A percentile compares a stretch with the other conserved stretches of the same genome.
Conservation (phyloP, 805 yeast species). For the Candida ipomoeae region DNA sequence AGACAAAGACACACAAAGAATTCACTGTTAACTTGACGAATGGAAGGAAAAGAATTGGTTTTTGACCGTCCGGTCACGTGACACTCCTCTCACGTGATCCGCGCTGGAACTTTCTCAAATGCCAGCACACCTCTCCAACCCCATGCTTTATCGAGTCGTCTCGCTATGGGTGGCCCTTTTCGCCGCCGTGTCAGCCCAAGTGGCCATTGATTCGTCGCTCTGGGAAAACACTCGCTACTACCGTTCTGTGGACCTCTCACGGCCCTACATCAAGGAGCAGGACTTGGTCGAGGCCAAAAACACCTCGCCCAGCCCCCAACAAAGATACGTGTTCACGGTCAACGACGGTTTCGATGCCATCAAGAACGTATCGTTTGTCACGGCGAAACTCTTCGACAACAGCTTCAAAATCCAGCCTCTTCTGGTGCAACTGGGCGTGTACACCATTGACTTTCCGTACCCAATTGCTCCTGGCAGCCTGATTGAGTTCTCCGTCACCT, state of each 20-base stretch:
- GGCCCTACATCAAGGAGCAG: conserved; percentile 62
- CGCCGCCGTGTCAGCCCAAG: conserved; percentile 9
- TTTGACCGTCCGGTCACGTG: not conserved
- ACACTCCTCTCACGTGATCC: not conserved
- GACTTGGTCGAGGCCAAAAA: conserved; percentile 56
- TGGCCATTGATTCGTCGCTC: conserved; percentile 11
- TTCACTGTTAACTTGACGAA: no score
- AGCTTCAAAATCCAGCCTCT: conserved; percentile 24
- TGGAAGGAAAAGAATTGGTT: no score
- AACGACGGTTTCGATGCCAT: conserved; percentile 46
- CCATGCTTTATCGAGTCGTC: conserved; percentile 15
- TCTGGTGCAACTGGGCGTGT: conserved; percentile 23
- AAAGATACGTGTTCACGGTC: conserved; percentile 54
- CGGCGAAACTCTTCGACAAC: conserved; percentile 31
- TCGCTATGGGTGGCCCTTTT: conserved; percentile 9
- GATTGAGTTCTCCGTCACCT: conserved; percentile 45
- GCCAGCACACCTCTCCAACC: conserved; percentile 2
- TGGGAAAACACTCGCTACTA: conserved; percentile 59
- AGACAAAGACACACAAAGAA: no score
- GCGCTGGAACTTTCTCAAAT: not conserved
- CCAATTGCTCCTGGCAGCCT: conserved; percentile 64
- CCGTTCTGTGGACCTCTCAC: conserved; percentile 60
- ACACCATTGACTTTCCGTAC: conserved; percentile 50
- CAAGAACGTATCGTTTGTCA: conserved; percentile 39
- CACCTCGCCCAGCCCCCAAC: conserved; percentile 48